Evolutionary conservation across 2,329 filamentous ascomycete genomes (phyloP).

Genomic region (Colletotrichum australisinense): DNA sequence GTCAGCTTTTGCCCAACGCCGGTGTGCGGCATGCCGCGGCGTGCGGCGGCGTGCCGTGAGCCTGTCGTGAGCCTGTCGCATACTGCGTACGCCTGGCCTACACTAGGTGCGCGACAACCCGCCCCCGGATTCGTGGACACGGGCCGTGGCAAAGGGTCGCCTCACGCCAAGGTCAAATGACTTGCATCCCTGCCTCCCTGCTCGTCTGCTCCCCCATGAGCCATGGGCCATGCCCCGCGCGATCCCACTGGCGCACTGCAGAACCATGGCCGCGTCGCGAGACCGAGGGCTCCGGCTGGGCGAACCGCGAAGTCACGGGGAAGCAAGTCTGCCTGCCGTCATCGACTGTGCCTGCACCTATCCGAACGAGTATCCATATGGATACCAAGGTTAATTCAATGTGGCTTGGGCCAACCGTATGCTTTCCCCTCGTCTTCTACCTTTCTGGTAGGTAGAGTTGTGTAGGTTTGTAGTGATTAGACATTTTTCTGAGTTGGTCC

Average conservation of each 20-base stretch:
- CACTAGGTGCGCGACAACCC: neutral
- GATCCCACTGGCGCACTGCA: neutral
- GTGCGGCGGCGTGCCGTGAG: neutral
- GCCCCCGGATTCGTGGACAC: constrained; percentile 6
- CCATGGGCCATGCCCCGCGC: too few relatives aligned
- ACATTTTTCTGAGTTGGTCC: neutral
- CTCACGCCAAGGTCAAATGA: neutral
- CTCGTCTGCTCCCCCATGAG: too few relatives aligned
- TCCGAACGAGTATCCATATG: too few relatives aligned
- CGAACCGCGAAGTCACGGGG: constrained; percentile 1
- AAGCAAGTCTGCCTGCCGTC: neutral
- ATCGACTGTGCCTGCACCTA: neutral
- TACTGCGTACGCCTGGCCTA: neutral
- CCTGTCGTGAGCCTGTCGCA: neutral
- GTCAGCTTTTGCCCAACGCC: constrained; percentile 6
- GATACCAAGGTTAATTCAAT: neutral
- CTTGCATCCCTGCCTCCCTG: neutral
- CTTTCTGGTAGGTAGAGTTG: neutral
- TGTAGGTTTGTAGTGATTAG: neutral
- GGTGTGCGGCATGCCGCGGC: constrained; percentile 2
- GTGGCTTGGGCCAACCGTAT: constrained; percentile 25
- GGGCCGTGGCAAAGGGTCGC: constrained; percentile 11
- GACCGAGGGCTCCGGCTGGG: constrained; percentile 29
- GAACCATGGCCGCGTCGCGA: constrained; percentile 9
- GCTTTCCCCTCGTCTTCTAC: neutral